phyloP scores from a whole-genome alignment of 352 stramenopile species.

The Pseudoperonospora humuli region DNA sequence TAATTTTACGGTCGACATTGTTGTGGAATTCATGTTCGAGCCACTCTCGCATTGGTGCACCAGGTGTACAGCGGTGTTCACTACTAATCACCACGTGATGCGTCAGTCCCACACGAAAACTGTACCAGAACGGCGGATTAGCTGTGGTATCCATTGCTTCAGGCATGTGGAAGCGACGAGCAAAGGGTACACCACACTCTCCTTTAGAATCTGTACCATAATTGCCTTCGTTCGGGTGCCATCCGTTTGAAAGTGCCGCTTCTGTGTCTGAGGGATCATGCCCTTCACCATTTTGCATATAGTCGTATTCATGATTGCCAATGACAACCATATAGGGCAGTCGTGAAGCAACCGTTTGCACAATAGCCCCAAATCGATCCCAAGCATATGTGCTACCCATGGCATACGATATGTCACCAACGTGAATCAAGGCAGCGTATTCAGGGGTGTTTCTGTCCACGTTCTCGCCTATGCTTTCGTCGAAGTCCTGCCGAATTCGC shows the following conservation, averaged over 20 bases:
- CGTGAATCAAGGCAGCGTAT: conserved; percentile 58
- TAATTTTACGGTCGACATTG: conserved; percentile 34
- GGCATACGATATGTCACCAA: conserved; percentile 78
- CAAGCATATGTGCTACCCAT: conserved; percentile 55
- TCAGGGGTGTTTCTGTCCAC: conserved; percentile 22
- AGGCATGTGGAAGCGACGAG: conserved; percentile 66
- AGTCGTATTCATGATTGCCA: conserved; percentile 37
- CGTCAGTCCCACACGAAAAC: conserved; percentile 30
- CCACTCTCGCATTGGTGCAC: conserved; percentile 36
- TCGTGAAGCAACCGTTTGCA: conserved; percentile 58
- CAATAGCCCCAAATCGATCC: conserved; percentile 74
- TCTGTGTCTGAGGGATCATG: conserved; percentile 17
- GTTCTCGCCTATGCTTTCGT: conserved; percentile 5
- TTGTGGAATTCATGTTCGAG: conserved; percentile 30
- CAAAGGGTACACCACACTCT: conserved; percentile 76
- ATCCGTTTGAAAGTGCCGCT: conserved; percentile 13
- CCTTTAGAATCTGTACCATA: conserved; percentile 49
- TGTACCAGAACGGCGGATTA: conserved; percentile 51
- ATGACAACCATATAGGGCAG: conserved; percentile 71
- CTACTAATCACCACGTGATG: conserved; percentile 43
- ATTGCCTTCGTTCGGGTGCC: conserved; percentile 12
- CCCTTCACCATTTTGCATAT: conserved; percentile 14
- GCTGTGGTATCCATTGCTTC: conserved; percentile 13
- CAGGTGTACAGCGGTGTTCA: conserved; percentile 37
- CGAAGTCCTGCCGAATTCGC: conserved; percentile 19